Evolutionary conservation across 2,329 filamentous ascomycete genomes (phyloP).

Genomic region (Byssoonygena ceratinophila): DNA sequence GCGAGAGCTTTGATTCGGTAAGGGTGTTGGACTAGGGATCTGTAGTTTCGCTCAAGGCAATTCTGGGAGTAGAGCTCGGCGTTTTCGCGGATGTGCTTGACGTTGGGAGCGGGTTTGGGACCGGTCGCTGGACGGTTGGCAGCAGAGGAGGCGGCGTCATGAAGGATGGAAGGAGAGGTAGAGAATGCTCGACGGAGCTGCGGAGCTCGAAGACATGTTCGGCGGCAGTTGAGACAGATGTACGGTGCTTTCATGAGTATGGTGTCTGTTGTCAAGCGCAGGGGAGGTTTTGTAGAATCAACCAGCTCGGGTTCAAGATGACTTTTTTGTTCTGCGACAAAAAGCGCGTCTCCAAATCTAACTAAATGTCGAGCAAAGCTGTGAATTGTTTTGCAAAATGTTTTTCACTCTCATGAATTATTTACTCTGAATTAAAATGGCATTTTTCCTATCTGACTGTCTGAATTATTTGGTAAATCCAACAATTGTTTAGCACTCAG

Average conservation of each 20-base stretch:
- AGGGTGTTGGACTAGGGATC: slow-evolving; percentile 41
- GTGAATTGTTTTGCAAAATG: too few species aligned
- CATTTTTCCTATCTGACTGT: too few species aligned
- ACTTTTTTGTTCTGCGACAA: too few species aligned
- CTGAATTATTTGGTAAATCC: too few species aligned
- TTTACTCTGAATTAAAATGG: too few species aligned
- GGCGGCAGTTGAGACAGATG: slow-evolving; percentile 15
- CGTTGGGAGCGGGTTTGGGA: slow-evolving; percentile 67
- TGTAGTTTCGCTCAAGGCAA: slow-evolving; percentile 77
- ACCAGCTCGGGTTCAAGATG: too few species aligned
- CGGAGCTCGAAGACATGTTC: slow-evolving; percentile 6
- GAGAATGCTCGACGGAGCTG: slow-evolving; percentile 6
- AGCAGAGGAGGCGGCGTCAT: neutral
- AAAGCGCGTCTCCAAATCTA: neutral
- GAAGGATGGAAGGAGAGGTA: neutral
- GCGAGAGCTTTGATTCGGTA: slow-evolving; percentile 41
- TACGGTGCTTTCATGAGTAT: slow-evolving; percentile 6
- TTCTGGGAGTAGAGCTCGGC: slow-evolving; percentile 70
- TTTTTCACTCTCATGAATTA: too few species aligned
- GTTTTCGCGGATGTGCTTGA: slow-evolving; percentile 83
- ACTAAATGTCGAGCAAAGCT: too few species aligned
- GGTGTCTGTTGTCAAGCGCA: neutral
- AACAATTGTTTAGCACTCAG: too few species aligned
- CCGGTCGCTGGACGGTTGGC: slow-evolving; percentile 12
- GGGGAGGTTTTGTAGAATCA: neutral